Evolutionary conservation across 2,329 filamentous ascomycete genomes (phyloP), one percentile per base, ranked within the genome.

Genomic region (Harringtonia aguacate): DNA sequence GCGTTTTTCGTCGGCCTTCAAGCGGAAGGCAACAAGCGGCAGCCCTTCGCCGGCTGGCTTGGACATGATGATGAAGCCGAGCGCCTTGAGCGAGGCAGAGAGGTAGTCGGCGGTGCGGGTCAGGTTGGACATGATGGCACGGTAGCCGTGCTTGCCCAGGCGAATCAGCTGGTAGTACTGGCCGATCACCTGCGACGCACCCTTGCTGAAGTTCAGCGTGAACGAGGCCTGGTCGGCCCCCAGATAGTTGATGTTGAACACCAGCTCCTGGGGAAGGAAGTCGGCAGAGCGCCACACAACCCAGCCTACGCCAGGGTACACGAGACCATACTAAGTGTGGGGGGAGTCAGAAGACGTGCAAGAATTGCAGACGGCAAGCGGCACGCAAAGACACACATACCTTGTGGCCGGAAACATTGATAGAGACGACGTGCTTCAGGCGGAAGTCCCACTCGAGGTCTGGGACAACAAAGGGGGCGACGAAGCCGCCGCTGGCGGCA

Each of bases 181-280:
- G 24, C 86, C 90, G 49, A 97, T 94, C 57, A 95, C 86, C 60
- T 95, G 89, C 7, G 84, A 87, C 13, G 90, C 90, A 46, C 89
- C 89, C 63, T 95, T 94, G 59, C 86, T 94, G 71, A 97, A 97
- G 72, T 97, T 97, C 47, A 97, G 79, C 0, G 90, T 95, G 68
- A 95, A 95, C 4, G 87, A 95, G 3, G 88, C 84, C 62, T 97
- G 90, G 59, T 95, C 87, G 12, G 90, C 89, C 40, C 90, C 90
- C 7, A 95, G 82, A 67, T 97, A 97, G 74, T 95, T 95, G 75
- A 97, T 95, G 73, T 95, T 95, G 77, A 97, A 97, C 56, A 97
- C 87, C 20, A 95, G 80, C 57, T 95, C 89, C 59, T 90, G 75
- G 8, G 90, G 90, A 3, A 95, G 75, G 64, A 73, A 92, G 61